Conservation (phyloP, 1,139 yeast genomes). For the Pneumocystis sp. region DNA sequence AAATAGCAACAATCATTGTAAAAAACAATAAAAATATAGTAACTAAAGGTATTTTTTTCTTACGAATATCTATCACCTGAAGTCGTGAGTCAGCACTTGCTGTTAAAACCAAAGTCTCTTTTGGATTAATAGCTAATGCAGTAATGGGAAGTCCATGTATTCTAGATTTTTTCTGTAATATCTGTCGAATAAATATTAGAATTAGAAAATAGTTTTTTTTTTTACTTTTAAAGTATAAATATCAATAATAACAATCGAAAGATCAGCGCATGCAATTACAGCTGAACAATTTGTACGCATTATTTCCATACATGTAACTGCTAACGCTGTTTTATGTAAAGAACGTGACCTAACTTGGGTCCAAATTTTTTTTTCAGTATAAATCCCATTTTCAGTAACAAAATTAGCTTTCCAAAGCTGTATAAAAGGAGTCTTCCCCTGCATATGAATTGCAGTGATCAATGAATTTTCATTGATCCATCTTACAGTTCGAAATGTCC, state of each 20-base stretch:
- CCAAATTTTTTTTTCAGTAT: neutral
- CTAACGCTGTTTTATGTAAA: neutral
- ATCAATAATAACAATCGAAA: neutral
- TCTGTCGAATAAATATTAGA: neutral
- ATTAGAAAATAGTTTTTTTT: neutral
- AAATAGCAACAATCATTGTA: neutral
- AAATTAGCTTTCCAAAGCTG: neutral
- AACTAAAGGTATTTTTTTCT: neutral
- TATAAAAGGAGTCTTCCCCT: neutral
- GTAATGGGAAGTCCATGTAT: neutral
- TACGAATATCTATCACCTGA: neutral
- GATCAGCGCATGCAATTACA: neutral
- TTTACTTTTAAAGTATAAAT: neutral
- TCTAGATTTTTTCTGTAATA: neutral
- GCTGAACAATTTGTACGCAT: neutral
- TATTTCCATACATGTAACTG: neutral
- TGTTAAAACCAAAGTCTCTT: neutral
- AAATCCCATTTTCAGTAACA: neutral
- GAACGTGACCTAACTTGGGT: neutral
- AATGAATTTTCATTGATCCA: neutral
- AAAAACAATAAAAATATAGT: neutral
- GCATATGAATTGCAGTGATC: neutral
- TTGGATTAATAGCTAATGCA: neutral
- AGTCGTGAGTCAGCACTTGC: neutral
- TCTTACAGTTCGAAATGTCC: neutral